Evolutionary conservation across 257 asterid species (phyloP).

Genomic region (Penstemon davidsonii): DNA sequence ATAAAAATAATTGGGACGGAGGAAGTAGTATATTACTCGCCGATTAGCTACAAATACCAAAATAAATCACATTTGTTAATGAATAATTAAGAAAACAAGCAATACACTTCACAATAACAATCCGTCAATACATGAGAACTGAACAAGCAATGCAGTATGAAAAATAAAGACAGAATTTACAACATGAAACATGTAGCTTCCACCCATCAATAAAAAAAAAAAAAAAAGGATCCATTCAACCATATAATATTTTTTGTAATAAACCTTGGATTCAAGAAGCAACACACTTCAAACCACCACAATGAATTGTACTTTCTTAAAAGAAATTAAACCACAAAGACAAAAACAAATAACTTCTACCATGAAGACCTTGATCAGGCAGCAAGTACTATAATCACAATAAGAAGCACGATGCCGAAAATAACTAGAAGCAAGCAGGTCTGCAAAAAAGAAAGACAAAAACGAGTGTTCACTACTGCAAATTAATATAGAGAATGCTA

Average conservation of each 20-base stretch:
- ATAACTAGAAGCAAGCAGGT: constrained; percentile 83
- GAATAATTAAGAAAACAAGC: neutral
- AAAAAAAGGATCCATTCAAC: constrained; percentile 23
- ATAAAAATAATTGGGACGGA: too few species aligned
- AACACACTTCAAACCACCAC: constrained; percentile 30
- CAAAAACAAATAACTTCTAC: constrained; percentile 20
- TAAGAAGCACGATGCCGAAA: constrained; percentile 75
- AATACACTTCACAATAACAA: neutral
- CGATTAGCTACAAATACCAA: neutral
- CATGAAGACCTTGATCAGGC: constrained; percentile 37
- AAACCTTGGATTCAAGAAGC: constrained; percentile 25
- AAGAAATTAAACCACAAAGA: constrained; percentile 19
- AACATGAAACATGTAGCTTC: constrained; percentile 25
- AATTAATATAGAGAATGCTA: neutral
- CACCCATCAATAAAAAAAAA: constrained; percentile 21
- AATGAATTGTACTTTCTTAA: constrained; percentile 9
- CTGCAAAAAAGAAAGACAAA: constrained; percentile 40
- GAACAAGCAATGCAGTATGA: constrained; percentile 16
- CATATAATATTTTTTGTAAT: constrained; percentile 4
- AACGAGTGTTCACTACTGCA: neutral
- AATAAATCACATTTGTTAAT: neutral
- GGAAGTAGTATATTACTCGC: too few species aligned
- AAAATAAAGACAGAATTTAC: constrained; percentile 30
- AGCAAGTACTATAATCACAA: constrained; percentile 67
- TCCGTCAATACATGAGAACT: constrained; percentile 9